Evolutionary conservation across 148 eudicot genomes (phyloP).

Genomic region (Persicaria tinctoria): DNA sequence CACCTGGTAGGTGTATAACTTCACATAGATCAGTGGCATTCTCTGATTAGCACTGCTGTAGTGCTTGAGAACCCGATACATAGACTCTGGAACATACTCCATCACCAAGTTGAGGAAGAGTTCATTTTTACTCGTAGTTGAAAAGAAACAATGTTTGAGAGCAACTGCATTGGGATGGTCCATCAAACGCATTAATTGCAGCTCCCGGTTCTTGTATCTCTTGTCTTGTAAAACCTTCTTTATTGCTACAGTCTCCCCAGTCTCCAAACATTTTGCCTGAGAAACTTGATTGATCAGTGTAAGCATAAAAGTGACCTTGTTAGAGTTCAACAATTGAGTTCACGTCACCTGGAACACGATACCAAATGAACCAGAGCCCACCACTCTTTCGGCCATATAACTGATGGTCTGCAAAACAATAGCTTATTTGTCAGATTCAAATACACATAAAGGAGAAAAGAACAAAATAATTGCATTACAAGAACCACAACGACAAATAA

Average conservation of each 20-base stretch:
- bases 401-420: slow-evolving; percentile 13
- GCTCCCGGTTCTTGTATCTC: slow-evolving; percentile 59
- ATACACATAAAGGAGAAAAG: neutral
- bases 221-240: slow-evolving; percentile 57
- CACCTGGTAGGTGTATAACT: slow-evolving; percentile 58
- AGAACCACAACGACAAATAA: neutral
- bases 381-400: slow-evolving; percentile 15
- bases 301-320: neutral
- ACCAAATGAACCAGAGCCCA: slow-evolving; percentile 15
- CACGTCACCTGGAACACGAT: slow-evolving; percentile 8
- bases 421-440: slow-evolving; percentile 1
- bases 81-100: slow-evolving; percentile 65
- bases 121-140: slow-evolving; percentile 50
- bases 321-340: slow-evolving; percentile 1
- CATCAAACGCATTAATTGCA: slow-evolving; percentile 58
- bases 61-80: slow-evolving; percentile 49
- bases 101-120: slow-evolving; percentile 60
- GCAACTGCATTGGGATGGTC: slow-evolving; percentile 55
- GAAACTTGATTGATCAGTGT: neutral
- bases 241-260: slow-evolving; percentile 11
- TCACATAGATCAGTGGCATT: slow-evolving; percentile 61
- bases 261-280: slow-evolving; percentile 16
- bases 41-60: slow-evolving; percentile 42
- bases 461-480: neutral
- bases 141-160: slow-evolving; percentile 56